A percentile compares a stretch with the other conserved stretches of the same genome.
Evolutionary conservation across 2,329 filamentous ascomycete species (phyloP).

Genomic region (Penicillium sp.): DNA sequence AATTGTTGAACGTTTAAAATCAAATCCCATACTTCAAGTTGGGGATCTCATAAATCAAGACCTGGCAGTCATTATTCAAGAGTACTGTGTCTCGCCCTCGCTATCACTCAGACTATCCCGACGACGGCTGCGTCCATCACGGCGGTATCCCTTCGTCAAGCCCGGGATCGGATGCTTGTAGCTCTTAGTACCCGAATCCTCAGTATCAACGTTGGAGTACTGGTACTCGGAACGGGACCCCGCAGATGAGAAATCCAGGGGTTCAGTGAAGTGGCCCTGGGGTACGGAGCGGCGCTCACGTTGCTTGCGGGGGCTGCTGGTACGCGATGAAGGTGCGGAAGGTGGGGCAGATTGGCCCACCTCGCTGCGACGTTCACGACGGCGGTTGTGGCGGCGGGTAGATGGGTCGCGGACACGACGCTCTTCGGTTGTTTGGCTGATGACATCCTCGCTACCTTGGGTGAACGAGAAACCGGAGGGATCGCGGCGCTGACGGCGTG

Average conservation of each 20-base stretch:
- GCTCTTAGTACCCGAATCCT: slow-evolving; percentile 51
- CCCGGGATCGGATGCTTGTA: slow-evolving; percentile 59
- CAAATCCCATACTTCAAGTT: background rate
- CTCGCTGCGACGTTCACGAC: slow-evolving; percentile 29
- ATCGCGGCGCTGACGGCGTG: slow-evolving; percentile 25
- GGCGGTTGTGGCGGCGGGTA: slow-evolving; percentile 31
- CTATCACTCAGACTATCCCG: slow-evolving; percentile 57
- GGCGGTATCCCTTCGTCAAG: slow-evolving; percentile 46
- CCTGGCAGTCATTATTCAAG: slow-evolving; percentile 10
- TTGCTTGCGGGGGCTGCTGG: slow-evolving; percentile 38
- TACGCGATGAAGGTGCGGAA: slow-evolving; percentile 30
- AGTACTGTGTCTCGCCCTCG: slow-evolving; percentile 41
- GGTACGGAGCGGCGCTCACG: slow-evolving; percentile 33
- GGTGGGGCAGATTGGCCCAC: slow-evolving; percentile 16
- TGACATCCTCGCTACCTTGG: slow-evolving; percentile 46
- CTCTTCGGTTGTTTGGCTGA: slow-evolving; percentile 41
- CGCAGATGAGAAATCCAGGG: slow-evolving; percentile 43
- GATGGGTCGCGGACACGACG: slow-evolving; percentile 30
- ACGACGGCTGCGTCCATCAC: slow-evolving; percentile 41
- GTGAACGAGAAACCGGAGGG: slow-evolving; percentile 50
- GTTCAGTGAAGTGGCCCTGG: slow-evolving; percentile 43
- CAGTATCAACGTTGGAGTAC: slow-evolving; percentile 42
- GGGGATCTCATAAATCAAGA: background rate
- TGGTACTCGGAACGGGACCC: slow-evolving; percentile 40
- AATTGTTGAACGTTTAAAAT: slow-evolving; percentile 1